A percentile compares a stretch with the other conserved stretches of the same genome.
Conservation (phyloP, 1,284 basidiomycete genomes). For the Laetiporus sulphureus region DNA sequence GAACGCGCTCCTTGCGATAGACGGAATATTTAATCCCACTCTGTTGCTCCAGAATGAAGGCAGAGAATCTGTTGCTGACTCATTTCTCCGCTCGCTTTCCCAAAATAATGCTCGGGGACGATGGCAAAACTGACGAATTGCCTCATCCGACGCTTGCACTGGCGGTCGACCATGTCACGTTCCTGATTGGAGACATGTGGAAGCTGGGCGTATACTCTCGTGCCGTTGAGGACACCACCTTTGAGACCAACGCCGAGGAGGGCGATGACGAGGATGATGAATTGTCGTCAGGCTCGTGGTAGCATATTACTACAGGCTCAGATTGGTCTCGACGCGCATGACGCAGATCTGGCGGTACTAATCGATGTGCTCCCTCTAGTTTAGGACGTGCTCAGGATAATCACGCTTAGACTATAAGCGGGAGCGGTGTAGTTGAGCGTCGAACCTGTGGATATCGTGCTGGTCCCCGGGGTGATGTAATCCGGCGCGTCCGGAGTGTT, state of each 20-base stretch:
- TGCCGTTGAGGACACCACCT: slow-evolving; percentile 64
- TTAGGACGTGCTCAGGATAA: slow-evolving; percentile 35
- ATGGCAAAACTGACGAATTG: slow-evolving; percentile 2
- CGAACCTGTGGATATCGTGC: slow-evolving; percentile 37
- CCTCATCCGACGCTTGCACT: slow-evolving; percentile 47
- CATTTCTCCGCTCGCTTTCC: slow-evolving; percentile 96
- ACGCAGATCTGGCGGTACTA: too few species aligned
- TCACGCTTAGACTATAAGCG: slow-evolving; percentile 50
- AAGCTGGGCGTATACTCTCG: slow-evolving; percentile 71
- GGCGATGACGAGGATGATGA: slow-evolving; percentile 36
- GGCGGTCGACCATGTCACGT: slow-evolving; percentile 76
- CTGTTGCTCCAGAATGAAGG: slow-evolving; percentile 86
- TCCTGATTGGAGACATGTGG: slow-evolving; percentile 76
- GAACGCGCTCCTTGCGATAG: too few species aligned
- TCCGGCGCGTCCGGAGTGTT: slow-evolving; percentile 49
- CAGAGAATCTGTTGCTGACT: slow-evolving; percentile 79
- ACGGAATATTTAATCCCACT: too few species aligned
- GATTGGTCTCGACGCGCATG: too few species aligned
- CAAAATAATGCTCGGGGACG: slow-evolving; percentile 41
- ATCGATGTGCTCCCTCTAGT: too few species aligned
- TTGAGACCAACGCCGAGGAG: slow-evolving; percentile 48
- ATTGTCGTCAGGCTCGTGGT: too few species aligned
- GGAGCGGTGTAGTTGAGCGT: slow-evolving; percentile 53
- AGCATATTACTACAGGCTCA: too few species aligned
- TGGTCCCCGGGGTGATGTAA: slow-evolving; percentile 38